phyloP scores from a whole-genome alignment of 129 eudicot genomes.

The Centella asiatica region DNA sequence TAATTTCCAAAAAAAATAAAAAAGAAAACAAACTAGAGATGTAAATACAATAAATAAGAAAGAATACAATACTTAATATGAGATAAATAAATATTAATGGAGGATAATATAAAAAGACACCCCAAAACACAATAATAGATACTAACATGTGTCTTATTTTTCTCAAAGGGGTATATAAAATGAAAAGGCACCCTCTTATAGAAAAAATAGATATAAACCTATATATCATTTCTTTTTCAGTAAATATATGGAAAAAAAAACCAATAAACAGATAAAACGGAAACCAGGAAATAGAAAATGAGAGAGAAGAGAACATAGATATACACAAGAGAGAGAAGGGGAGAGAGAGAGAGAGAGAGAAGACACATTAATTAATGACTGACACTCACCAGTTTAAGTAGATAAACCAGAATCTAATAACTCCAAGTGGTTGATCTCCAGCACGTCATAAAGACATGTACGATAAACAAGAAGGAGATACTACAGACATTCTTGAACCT shows the following conservation, averaged over 20 bases:
- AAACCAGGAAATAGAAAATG: not conserved
- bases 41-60: too few species aligned
- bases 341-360: slow-evolving; percentile 6
- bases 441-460: slow-evolving; percentile 1
- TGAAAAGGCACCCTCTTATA: too few species aligned
- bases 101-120: too few species aligned
- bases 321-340: not conserved
- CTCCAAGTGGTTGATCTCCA: slow-evolving; percentile 10
- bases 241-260: not conserved
- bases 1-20: too few species aligned
- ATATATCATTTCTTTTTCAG: too few species aligned
- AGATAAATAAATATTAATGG: too few species aligned
- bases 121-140: too few species aligned
- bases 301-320: not conserved
- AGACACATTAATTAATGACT: not conserved
- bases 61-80: too few species aligned
- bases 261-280: not conserved
- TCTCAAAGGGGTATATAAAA: too few species aligned
- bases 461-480: slow-evolving; percentile 4
- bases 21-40: too few species aligned
- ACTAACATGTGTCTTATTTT: too few species aligned
- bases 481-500: slow-evolving; percentile 20
- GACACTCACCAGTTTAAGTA: slow-evolving; percentile 20
- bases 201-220: too few species aligned
- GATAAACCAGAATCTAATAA: slow-evolving; percentile 8